Evolutionary conservation across 1,139 yeast species (phyloP).

Genomic region (Blastobotrys serpentis): DNA sequence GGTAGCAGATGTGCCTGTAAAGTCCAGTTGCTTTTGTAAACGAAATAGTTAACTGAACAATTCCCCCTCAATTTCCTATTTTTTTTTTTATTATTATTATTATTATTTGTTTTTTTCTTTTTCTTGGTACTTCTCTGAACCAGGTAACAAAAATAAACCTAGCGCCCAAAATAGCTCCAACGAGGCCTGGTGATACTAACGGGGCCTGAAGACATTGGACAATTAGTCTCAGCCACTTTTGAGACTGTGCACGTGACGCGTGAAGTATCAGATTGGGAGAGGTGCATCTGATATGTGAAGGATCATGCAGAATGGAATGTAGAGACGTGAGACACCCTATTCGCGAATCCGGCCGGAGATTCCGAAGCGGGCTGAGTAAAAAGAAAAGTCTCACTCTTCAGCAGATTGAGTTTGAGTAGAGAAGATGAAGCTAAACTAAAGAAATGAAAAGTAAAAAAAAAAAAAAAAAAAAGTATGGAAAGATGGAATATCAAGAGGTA

Average conservation of each 20-base stretch:
- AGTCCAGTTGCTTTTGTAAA: constrained; percentile 4
- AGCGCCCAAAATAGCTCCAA: neutral
- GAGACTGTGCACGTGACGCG: neutral
- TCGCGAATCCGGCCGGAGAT: neutral
- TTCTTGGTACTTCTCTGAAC: no score
- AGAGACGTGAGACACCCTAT: no score
- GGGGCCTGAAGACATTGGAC: no score
- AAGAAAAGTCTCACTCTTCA: no score
- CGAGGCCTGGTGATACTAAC: neutral
- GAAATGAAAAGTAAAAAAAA: neutral
- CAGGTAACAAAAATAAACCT: no score
- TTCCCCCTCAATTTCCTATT: no score
- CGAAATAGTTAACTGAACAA: neutral
- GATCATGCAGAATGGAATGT: neutral
- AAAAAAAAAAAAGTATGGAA: no score
- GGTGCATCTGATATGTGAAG: neutral
- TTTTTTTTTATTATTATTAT: no score
- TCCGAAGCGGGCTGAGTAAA: neutral
- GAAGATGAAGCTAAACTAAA: neutral
- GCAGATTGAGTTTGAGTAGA: neutral
- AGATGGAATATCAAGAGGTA: neutral
- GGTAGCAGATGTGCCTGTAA: constrained; percentile 11
- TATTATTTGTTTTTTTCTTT: no score
- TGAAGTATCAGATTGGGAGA: neutral
- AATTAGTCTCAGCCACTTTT: neutral